These are phyloP conservation scores for Camellia lanceoleosa DNA, from an alignment of 148 eudicot species.

Conservation along the genomic window DNA sequence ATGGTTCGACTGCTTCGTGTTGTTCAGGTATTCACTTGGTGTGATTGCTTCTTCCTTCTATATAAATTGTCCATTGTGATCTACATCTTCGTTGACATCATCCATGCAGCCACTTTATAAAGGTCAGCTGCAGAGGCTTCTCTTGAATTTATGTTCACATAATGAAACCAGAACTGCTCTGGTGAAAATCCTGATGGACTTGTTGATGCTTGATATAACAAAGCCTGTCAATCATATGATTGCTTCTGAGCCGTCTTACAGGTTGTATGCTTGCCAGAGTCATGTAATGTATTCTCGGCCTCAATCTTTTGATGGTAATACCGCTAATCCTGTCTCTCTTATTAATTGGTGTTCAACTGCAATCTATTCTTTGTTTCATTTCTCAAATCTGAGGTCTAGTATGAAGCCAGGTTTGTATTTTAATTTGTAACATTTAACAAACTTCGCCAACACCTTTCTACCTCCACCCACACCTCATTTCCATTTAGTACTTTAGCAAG, in stretches of 20 bases:
- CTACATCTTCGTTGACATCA: slow-evolving; percentile 16
- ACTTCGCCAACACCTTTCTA: not conserved
- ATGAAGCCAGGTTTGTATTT: not conserved
- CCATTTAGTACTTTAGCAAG: not conserved
- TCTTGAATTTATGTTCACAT: slow-evolving; percentile 87
- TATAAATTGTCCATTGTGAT: not conserved
- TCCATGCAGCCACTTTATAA: slow-evolving; percentile 84
- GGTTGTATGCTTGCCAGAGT: slow-evolving; percentile 93
- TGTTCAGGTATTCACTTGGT: slow-evolving; percentile 64
- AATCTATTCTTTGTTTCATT: not conserved
- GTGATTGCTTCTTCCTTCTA: slow-evolving; percentile 1
- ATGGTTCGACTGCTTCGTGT: slow-evolving; percentile 92
- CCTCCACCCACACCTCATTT: no score
- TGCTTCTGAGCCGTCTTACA: slow-evolving; percentile 69
- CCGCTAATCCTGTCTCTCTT: not conserved
- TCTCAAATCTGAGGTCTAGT: slow-evolving; percentile 1
- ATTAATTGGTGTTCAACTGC: not conserved
- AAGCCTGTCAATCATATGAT: slow-evolving; percentile 42
- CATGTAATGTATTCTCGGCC: slow-evolving; percentile 95
- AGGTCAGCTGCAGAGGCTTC: slow-evolving; percentile 89
- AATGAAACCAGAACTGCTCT: slow-evolving; percentile 67
- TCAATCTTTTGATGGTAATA: slow-evolving; percentile 78
- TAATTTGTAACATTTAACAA: not conserved
- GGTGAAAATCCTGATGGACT: slow-evolving; percentile 84
- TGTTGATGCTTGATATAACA: slow-evolving; percentile 73